Evolutionary conservation across 2,329 filamentous ascomycete species (phyloP).

Genomic region (Trichoderma sp.): DNA sequence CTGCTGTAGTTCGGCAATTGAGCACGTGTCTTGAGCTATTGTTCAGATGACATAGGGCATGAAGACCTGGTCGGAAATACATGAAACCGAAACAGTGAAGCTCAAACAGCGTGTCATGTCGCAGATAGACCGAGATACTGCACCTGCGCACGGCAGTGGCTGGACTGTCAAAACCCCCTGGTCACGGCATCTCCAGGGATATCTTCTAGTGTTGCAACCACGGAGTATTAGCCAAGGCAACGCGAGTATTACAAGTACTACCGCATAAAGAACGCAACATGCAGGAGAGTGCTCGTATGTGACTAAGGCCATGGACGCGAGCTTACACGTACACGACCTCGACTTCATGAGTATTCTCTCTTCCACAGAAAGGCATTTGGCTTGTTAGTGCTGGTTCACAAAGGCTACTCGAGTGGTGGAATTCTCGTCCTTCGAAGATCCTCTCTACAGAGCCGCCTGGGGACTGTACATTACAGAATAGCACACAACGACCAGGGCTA

Average conservation of each 20-base stretch:
- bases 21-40: not conserved
- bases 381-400: not conserved
- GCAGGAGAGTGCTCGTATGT: not conserved
- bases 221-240: not conserved
- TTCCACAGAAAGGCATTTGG: not conserved
- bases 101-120: slow-evolving; percentile 3
- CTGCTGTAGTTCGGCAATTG: not conserved
- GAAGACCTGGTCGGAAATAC: not conserved
- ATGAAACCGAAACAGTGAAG: slow-evolving; percentile 2
- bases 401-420: not conserved
- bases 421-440: not conserved
- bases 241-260: not conserved
- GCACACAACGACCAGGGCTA: not conserved
- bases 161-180: slow-evolving; percentile 1
- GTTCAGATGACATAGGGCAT: not conserved
- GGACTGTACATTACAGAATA: not conserved
- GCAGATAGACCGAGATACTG: not conserved
- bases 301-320: not conserved
- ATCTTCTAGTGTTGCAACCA: not conserved
- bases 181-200: slow-evolving; percentile 4
- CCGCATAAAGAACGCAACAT: not conserved
- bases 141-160: not conserved
- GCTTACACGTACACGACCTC: not conserved
- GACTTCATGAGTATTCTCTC: not conserved
- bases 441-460: not conserved